phyloP scores from a whole-genome alignment of 805 yeast genomes.

The Sporopachydermia lactativora region DNA sequence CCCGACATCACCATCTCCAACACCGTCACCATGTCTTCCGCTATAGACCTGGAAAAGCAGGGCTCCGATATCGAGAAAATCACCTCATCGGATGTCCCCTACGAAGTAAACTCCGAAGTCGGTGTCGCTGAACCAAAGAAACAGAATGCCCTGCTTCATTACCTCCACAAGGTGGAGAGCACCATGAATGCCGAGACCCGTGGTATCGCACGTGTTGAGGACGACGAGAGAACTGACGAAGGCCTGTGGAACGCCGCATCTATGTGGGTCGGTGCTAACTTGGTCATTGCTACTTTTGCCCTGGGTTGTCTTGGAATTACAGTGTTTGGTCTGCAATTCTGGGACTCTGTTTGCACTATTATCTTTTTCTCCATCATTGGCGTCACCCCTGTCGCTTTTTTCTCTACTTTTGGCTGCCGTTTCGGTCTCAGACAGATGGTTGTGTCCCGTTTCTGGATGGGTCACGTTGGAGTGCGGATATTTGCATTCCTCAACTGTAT shows the following conservation, averaged over 20 bases:
- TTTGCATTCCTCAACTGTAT: constrained; percentile 65
- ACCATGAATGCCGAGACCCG: constrained; percentile 36
- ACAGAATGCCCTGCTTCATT: constrained; percentile 7
- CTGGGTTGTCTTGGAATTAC: constrained; percentile 61
- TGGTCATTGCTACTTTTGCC: constrained; percentile 73
- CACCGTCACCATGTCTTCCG: no score
- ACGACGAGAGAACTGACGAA: constrained; percentile 58
- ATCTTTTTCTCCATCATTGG: constrained; percentile 68
- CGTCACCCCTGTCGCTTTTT: constrained; percentile 65
- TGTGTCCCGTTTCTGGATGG: constrained; percentile 62
- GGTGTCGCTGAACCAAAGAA: constrained; percentile 6
- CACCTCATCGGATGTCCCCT: constrained; percentile 5
- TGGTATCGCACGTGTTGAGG: constrained; percentile 74
- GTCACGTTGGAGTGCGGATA: constrained; percentile 61
- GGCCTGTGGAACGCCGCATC: constrained; percentile 59
- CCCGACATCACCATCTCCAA: no score
- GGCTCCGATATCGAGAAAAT: constrained; percentile 4
- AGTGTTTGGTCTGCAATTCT: constrained; percentile 54
- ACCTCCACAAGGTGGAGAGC: not conserved
- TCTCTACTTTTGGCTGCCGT: constrained; percentile 70
- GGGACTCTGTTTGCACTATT: constrained; percentile 52
- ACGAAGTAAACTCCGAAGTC: constrained; percentile 5
- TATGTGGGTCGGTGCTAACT: constrained; percentile 86
- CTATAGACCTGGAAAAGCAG: constrained; percentile 1
- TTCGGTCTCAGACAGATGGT: constrained; percentile 85